phyloP scores from a whole-genome alignment of 306 rosid genomes.

The Arachis stenosperma region DNA sequence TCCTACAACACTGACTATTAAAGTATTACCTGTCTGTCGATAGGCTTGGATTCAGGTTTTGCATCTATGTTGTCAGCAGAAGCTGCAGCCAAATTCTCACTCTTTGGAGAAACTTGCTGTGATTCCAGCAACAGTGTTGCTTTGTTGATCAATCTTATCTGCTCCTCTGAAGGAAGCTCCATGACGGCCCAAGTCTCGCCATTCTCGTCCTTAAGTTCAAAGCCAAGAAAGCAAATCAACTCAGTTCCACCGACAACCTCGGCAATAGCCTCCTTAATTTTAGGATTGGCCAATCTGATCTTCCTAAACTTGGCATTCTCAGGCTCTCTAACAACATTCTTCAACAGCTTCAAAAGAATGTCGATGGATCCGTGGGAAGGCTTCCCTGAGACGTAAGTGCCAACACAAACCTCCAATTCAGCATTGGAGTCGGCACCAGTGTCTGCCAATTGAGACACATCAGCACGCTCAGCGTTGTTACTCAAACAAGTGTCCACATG shows the following conservation, averaged over 20 bases:
- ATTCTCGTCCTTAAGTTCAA: conserved; percentile 70
- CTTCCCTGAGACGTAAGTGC: conserved; percentile 64
- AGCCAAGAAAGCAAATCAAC: conserved; percentile 74
- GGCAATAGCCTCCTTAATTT: conserved; percentile 74
- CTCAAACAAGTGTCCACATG: conserved; percentile 75
- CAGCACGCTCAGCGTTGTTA: conserved; percentile 13
- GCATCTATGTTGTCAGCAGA: conserved; percentile 41
- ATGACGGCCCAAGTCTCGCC: conserved; percentile 90
- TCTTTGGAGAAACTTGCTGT: conserved; percentile 50
- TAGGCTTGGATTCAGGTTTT: conserved; percentile 54
- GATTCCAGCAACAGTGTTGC: conserved; percentile 60
- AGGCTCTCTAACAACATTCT: conserved; percentile 79
- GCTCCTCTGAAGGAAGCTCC: conserved; percentile 67
- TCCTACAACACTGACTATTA: no score
- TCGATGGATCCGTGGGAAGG: conserved; percentile 71
- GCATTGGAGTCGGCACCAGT: conserved; percentile 31
- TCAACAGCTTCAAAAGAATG: conserved; percentile 68
- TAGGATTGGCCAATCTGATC: conserved; percentile 81
- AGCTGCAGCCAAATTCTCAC: conserved; percentile 25
- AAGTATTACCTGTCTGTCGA: conserved; percentile 75
- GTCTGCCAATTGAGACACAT: conserved; percentile 31
- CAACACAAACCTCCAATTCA: conserved; percentile 65
- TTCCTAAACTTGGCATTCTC: conserved; percentile 82
- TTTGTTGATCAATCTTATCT: conserved; percentile 46
- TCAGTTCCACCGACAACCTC: conserved; percentile 81